Conservation (phyloP, 495 filamentous ascomycete genomes). For the Aspergillus sclerotioniger region DNA sequence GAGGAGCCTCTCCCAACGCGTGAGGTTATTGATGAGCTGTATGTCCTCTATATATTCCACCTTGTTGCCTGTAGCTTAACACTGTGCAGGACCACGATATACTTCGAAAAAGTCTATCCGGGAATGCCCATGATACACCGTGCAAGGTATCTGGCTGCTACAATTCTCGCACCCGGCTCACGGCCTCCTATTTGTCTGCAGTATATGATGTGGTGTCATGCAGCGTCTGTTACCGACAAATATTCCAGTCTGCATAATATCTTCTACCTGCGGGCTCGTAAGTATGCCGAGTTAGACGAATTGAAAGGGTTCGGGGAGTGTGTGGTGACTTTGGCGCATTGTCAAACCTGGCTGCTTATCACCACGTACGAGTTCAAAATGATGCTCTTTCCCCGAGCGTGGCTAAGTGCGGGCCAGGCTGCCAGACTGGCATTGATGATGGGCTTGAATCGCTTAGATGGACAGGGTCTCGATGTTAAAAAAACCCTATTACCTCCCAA, state of each 20-base stretch:
- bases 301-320: constrained; percentile 90
- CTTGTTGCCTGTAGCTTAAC: constrained; percentile 13
- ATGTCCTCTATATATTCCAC: constrained; percentile 27
- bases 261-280: constrained; percentile 84
- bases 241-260: constrained; percentile 72
- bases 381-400: constrained; percentile 97
- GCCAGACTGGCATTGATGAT: constrained; percentile 84
- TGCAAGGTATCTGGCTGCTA: constrained; percentile 75
- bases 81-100: constrained; percentile 64
- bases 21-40: constrained; percentile 90
- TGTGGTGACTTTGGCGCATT: constrained; percentile 76
- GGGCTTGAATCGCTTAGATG: constrained; percentile 86
- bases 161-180: constrained; percentile 81
- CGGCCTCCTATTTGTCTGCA: constrained; percentile 85
- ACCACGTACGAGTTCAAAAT: constrained; percentile 89
- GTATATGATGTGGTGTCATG: constrained; percentile 91
- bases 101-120: constrained; percentile 86
- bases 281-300: constrained; percentile 86
- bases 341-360: constrained; percentile 79
- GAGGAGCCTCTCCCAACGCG: constrained; percentile 87
- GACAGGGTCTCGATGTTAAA: constrained; percentile 84
- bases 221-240: constrained; percentile 78
- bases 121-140: constrained; percentile 86
- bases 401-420: constrained; percentile 84
- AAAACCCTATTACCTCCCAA: constrained; percentile 79